phyloP scores from a whole-genome alignment of 2,329 filamentous ascomycete species.

The Capronia epimyces region DNA sequence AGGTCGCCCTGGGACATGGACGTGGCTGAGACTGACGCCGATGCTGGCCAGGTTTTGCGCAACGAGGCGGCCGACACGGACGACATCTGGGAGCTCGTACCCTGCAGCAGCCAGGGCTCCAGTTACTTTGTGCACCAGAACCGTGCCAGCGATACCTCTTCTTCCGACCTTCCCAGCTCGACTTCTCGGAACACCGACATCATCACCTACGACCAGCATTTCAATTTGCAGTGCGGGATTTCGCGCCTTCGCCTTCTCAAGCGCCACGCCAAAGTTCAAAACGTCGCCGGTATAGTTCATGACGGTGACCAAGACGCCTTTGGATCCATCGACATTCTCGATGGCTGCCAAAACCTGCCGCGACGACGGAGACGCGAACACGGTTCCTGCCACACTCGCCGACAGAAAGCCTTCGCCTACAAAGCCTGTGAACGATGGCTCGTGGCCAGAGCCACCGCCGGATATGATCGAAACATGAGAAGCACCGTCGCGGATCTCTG shows the following conservation, averaged over 20 bases:
- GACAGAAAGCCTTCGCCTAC: constrained; percentile 78
- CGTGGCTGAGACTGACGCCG: constrained; percentile 56
- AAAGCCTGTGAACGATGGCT: constrained; percentile 81
- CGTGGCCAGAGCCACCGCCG: constrained; percentile 77
- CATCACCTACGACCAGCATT: constrained; percentile 59
- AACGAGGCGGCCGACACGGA: constrained; percentile 48
- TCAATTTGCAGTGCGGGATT: constrained; percentile 47
- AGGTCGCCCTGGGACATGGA: constrained; percentile 52
- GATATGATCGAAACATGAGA: constrained; percentile 61
- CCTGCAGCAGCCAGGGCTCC: constrained; percentile 48
- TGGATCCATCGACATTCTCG: constrained; percentile 61
- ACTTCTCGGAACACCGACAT: constrained; percentile 52
- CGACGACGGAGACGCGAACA: constrained; percentile 75
- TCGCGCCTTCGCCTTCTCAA: constrained; percentile 76
- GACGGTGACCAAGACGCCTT: constrained; percentile 76
- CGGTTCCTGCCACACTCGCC: constrained; percentile 77
- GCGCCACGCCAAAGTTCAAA: constrained; percentile 84
- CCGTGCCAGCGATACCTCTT: constrained; percentile 57
- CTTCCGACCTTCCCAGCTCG: constrained; percentile 53
- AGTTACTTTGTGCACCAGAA: constrained; percentile 55
- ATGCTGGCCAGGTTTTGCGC: constrained; percentile 52
- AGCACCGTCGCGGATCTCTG: constrained; percentile 59
- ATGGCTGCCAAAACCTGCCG: constrained; percentile 76
- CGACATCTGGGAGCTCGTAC: constrained; percentile 48
- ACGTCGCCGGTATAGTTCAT: constrained; percentile 93